Evolutionary conservation across 441 rosid species (phyloP).

Genomic region (Gossypium trilobum): DNA sequence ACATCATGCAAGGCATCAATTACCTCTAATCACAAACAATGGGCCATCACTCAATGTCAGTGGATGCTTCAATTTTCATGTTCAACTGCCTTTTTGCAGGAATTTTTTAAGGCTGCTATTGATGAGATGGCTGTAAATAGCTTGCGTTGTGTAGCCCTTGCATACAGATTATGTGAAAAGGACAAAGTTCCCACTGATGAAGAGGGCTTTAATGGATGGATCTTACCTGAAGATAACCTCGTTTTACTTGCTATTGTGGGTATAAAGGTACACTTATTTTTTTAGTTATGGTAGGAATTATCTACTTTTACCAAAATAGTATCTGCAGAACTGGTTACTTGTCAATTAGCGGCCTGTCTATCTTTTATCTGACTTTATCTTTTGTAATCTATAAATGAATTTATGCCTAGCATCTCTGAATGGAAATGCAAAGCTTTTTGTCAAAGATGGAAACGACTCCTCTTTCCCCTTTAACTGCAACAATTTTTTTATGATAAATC

Average conservation of each 20-base stretch:
- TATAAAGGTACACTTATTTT: slow-evolving; percentile 52
- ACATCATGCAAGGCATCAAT: not conserved
- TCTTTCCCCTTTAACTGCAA: not conserved
- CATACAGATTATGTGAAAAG: slow-evolving; percentile 54
- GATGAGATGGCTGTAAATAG: slow-evolving; percentile 82
- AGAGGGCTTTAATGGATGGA: slow-evolving; percentile 56
- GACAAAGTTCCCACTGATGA: slow-evolving; percentile 64
- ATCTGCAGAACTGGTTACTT: not conserved
- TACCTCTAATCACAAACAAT: not conserved
- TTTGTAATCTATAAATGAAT: not conserved
- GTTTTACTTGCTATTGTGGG: slow-evolving; percentile 33
- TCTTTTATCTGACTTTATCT: not conserved
- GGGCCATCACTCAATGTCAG: not conserved
- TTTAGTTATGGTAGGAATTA: not conserved
- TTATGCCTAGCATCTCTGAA: not conserved
- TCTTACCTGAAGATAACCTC: slow-evolving; percentile 75
- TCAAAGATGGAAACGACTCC: not conserved
- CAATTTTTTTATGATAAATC: not conserved
- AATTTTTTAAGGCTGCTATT: slow-evolving; percentile 57
- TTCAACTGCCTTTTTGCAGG: slow-evolving; percentile 34
- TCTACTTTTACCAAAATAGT: not conserved
- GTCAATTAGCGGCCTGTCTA: not conserved
- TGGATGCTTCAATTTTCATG: not conserved
- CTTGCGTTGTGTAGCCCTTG: slow-evolving; percentile 91
- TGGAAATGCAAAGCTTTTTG: not conserved